Percentiles rank a stretch among this genome's conserved stretches.
Evolutionary conservation across 352 stramenopile species (phyloP).

Genomic region (Blastocystis sp.): DNA sequence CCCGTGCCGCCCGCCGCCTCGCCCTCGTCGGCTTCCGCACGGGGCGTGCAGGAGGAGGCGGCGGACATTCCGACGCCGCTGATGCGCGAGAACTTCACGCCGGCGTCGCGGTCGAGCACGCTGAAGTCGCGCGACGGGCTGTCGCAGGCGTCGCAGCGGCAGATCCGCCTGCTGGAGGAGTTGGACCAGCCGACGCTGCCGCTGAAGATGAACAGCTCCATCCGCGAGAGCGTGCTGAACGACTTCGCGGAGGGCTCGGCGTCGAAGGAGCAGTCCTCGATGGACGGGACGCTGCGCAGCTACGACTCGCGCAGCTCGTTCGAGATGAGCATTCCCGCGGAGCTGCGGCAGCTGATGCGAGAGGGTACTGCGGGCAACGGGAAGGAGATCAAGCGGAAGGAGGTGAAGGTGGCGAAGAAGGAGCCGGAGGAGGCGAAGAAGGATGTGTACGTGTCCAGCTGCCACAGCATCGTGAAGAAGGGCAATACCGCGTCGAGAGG

Average conservation of each 20-base stretch:
- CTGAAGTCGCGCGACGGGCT: neutral
- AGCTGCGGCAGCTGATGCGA: neutral
- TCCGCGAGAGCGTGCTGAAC: neutral
- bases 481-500: neutral
- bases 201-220: neutral
- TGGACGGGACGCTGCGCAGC: neutral
- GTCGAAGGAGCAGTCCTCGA: neutral
- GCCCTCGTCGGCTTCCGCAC: neutral
- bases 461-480: constrained; percentile 9
- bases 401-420: neutral
- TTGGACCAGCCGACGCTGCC: neutral
- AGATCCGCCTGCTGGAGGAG: neutral
- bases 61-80: neutral
- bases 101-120: neutral
- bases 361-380: neutral
- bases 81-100: constrained; percentile 5
- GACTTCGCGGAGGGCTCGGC: neutral
- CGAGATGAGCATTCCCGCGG: neutral
- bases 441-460: constrained; percentile 24
- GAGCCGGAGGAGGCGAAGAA: neutral
- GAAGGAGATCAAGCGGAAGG: constrained; percentile 37
- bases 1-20: too few relatives aligned
- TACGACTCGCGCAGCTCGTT: neutral
- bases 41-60: neutral
- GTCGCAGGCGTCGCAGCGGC: neutral